A percentile compares a stretch with the other conserved stretches of the same genome.
These are phyloP conservation scores for Lasiodiplodia hormozganensis DNA, from an alignment of 2,329 filamentous ascomycete species.

Conservation along the genomic window DNA sequence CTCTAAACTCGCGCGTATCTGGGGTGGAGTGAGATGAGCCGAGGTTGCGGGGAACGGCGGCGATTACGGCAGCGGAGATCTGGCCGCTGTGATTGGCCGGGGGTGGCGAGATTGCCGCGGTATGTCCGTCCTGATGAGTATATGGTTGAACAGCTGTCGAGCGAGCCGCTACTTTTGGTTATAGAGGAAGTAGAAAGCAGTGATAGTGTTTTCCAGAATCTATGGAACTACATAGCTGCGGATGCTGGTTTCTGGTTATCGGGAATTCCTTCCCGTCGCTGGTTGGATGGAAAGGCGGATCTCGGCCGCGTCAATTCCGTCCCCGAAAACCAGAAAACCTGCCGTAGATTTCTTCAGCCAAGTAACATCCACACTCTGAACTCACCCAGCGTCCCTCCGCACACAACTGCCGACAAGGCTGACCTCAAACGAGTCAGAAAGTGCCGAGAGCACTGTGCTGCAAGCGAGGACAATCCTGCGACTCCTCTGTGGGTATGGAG, in stretches of 20 bases:
- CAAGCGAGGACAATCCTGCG: background rate
- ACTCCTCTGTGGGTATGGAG: background rate
- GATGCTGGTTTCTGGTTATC: background rate
- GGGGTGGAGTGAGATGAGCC: slow-evolving; percentile 25
- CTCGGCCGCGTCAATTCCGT: slow-evolving; percentile 8
- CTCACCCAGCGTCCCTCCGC: background rate
- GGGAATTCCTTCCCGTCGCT: slow-evolving; percentile 14
- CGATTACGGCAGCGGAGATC: slow-evolving; percentile 22
- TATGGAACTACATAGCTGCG: background rate
- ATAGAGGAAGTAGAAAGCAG: background rate
- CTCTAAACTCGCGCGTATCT: background rate
- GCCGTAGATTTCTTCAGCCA: background rate
- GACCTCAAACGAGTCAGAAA: background rate
- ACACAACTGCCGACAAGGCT: background rate
- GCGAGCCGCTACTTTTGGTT: background rate
- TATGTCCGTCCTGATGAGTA: background rate
- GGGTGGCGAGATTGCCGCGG: background rate
- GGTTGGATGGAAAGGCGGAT: background rate
- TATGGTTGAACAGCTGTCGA: background rate
- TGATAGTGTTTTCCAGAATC: background rate
- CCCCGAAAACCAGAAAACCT: background rate
- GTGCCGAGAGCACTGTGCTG: background rate
- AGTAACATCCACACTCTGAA: background rate
- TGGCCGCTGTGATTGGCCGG: slow-evolving; percentile 13
- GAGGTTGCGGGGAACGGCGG: slow-evolving; percentile 8